A percentile compares a stretch with the other conserved stretches of the same genome.
These are phyloP conservation scores for Fusarium dimerum DNA, from an alignment of 2,329 filamentous ascomycete genomes.

Conservation along the genomic window DNA sequence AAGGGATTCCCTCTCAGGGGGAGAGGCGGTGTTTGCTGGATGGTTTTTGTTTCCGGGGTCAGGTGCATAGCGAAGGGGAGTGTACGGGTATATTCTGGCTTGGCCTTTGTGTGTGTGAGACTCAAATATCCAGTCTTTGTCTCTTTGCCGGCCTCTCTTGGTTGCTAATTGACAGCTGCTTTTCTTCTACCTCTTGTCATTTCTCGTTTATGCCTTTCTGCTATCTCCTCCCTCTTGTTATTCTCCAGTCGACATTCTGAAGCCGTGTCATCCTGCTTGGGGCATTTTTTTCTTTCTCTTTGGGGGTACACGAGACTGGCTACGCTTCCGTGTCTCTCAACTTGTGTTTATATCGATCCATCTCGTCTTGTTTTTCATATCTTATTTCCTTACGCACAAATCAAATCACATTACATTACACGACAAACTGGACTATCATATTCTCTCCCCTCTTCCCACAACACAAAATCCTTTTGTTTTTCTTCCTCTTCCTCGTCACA, in stretches of 20 bases:
- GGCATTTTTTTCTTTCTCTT: neutral
- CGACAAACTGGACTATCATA: neutral
- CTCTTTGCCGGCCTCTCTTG: neutral
- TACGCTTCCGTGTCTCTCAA: neutral
- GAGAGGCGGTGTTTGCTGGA: slow-evolving; percentile 44
- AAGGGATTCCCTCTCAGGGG: slow-evolving; percentile 8
- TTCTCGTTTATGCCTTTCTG: slow-evolving; percentile 4
- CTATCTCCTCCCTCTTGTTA: slow-evolving; percentile 12
- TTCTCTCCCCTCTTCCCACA: slow-evolving; percentile 7
- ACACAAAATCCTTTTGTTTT: slow-evolving; percentile 2
- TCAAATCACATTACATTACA: neutral
- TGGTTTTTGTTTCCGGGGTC: slow-evolving; percentile 37
- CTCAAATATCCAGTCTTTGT: slow-evolving; percentile 34
- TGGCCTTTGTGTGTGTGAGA: slow-evolving; percentile 40
- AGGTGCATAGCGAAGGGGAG: slow-evolving; percentile 48
- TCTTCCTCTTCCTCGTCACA: slow-evolving; percentile 11
- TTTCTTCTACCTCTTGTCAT: slow-evolving; percentile 25
- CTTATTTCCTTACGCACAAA: neutral
- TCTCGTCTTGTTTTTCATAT: neutral
- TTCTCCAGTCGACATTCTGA: slow-evolving; percentile 9
- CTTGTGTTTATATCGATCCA: neutral
- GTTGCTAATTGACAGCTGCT: slow-evolving; percentile 18
- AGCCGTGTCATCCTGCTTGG: neutral
- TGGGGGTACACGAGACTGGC: neutral
- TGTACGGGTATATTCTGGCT: slow-evolving; percentile 39